Evolutionary conservation across 306 rosid genomes (phyloP).

Genomic region (Vigna nakashimae): DNA sequence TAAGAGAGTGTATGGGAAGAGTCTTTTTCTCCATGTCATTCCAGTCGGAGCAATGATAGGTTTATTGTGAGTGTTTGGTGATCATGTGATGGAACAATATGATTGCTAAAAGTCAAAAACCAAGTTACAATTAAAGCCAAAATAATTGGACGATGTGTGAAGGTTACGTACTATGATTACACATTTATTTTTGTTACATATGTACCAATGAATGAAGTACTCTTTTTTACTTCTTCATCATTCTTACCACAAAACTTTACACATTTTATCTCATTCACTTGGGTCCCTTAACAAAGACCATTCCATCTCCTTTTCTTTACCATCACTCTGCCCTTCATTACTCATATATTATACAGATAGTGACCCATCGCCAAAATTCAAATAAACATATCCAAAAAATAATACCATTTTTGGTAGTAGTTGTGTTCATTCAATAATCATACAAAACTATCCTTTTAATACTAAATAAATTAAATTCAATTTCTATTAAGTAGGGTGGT

Average conservation of each 20-base stretch:
- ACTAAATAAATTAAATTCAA: no score
- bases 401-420: no score
- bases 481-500: no score
- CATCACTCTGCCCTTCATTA: neutral
- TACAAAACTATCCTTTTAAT: no score
- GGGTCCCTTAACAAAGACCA: neutral
- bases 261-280: neutral
- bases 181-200: conserved; percentile 12
- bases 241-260: neutral
- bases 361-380: neutral
- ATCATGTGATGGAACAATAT: conserved; percentile 22
- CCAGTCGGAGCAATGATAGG: conserved; percentile 33
- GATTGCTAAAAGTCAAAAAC: conserved; percentile 50
- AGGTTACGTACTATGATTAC: conserved; percentile 4
- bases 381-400: no score
- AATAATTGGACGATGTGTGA: conserved; percentile 37
- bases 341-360: no score
- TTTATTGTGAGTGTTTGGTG: conserved; percentile 19
- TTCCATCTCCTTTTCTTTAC: neutral
- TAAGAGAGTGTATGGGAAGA: neutral
- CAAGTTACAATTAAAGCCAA: conserved; percentile 19
- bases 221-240: neutral
- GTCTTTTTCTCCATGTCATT: conserved; percentile 23
- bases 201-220: neutral
- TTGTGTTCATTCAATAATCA: no score